Evolutionary conservation across 1,284 basidiomycete species (phyloP).

Genomic region (Mycosarcoma maydis): DNA sequence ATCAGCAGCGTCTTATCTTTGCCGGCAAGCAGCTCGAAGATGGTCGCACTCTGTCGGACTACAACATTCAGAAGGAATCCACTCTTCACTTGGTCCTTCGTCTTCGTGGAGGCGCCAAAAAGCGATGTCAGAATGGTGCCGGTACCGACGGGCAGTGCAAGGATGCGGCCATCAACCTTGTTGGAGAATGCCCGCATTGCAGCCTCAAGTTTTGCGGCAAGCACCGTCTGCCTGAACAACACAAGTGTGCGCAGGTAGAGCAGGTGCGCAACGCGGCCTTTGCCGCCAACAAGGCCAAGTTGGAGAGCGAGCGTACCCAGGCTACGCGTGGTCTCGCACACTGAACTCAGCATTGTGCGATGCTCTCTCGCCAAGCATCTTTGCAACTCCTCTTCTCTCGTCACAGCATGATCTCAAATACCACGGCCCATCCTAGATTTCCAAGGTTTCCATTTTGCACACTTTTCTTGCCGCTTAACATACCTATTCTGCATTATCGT

Average conservation of each 20-base stretch:
- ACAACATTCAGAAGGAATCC: slow-evolving; percentile 68
- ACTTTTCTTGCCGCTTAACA: no score
- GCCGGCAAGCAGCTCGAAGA: slow-evolving; percentile 70
- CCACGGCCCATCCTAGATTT: not conserved
- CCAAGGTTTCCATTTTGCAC: no score
- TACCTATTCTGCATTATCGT: not conserved
- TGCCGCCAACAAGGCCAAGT: slow-evolving; percentile 65
- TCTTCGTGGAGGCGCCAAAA: slow-evolving; percentile 66
- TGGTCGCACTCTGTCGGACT: slow-evolving; percentile 69
- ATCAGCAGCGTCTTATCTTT: slow-evolving; percentile 70
- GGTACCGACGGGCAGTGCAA: slow-evolving; percentile 63
- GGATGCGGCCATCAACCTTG: slow-evolving; percentile 65
- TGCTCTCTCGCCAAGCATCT: no score
- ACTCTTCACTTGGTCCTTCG: slow-evolving; percentile 64
- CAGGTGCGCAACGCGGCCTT: slow-evolving; percentile 64
- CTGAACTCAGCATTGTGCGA: slow-evolving; percentile 15
- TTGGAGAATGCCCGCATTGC: slow-evolving; percentile 66
- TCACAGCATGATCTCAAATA: slow-evolving; percentile 3
- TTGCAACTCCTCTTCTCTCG: not conserved
- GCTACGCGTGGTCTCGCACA: slow-evolving; percentile 63
- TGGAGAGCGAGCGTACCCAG: slow-evolving; percentile 63
- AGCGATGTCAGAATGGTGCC: slow-evolving; percentile 63
- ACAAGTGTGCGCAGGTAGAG: slow-evolving; percentile 62
- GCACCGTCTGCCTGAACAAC: slow-evolving; percentile 64
- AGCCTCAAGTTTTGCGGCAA: slow-evolving; percentile 63